Base-by-base conservation (phyloP, 2,329 filamentous ascomycete genomes). In the Lasiodiplodia gonubiensis region DNA sequence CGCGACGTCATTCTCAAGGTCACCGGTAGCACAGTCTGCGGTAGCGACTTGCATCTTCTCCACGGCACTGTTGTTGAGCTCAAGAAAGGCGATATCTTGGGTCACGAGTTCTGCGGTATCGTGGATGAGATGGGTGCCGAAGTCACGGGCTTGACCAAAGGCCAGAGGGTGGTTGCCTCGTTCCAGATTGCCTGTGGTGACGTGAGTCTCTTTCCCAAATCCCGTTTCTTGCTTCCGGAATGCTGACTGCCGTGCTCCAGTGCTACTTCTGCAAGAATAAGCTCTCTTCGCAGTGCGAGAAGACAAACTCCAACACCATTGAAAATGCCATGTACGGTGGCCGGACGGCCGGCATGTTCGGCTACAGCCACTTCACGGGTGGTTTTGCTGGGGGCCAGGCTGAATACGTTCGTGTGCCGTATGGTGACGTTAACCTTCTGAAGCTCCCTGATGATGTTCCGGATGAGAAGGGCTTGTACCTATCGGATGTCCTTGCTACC, bases 321-420 rank as follows among this genome's bases (percentile, higher is more conserved):
- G 86, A 86, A 70, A 89, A 91, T 71, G 87, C 85, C 64, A 90
- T 97, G 88, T 96, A 95, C 74, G 93, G 93, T 14, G 88, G 88
- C 2, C 85, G 88, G 61, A 94, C 92, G 4, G 86, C 91, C 0
- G 93, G 87, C 74, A 83, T 84, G 79, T 86, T 86, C 68, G 85
- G 84, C 2, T 86, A 86, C 76, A 81, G 78, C 14, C 84, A 93
- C 74, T 92, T 97, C 75, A 93, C 91, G 0, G 93, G 92, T 7
- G 93, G 93, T 0, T 97, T 94, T 75, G 92, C 92, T 0, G 92
- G 93, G 59, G 93, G 93, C 0, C 93, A 97, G 78, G 91, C 92
- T 4, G 93, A 97, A 80, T 97, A 93, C 73, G 90, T 94, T 0
- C 87, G 93, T 8, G 92, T 96, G 8, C 92, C 93, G 0, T 86